A percentile compares a stretch with the other conserved stretches of the same genome.
Evolutionary conservation across 2,329 filamentous ascomycete species (phyloP).

Genomic region (Xylaria sp.): DNA sequence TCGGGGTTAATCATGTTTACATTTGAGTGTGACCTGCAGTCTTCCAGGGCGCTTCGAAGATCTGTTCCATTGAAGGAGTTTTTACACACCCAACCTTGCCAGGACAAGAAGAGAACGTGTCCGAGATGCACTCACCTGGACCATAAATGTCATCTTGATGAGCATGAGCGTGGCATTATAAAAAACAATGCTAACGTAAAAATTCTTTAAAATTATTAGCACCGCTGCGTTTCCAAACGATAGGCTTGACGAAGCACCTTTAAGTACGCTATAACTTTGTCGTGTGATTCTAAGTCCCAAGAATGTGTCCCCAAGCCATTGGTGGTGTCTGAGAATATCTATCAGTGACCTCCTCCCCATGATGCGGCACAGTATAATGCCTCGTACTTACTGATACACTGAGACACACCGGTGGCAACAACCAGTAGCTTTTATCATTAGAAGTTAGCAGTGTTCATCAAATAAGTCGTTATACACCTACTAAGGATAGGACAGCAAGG

Average conservation of each 20-base stretch:
- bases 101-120: not conserved
- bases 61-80: not conserved
- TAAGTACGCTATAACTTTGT: not conserved
- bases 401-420: not conserved
- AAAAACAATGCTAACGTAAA: not conserved
- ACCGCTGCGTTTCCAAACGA: not conserved
- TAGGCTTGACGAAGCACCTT: not conserved
- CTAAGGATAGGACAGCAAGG: not conserved
- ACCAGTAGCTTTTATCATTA: constrained; percentile 42
- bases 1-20: not conserved
- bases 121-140: not conserved
- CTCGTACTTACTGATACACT: not conserved
- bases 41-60: too few species aligned
- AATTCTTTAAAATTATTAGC: not conserved
- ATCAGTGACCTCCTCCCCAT: not conserved
- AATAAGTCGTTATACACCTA: constrained; percentile 50
- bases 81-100: not conserved
- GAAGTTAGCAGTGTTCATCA: constrained; percentile 47
- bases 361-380: not conserved
- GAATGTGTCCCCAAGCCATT: not conserved
- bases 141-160: not conserved
- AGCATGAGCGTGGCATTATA: not conserved
- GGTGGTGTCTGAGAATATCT: not conserved
- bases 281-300: not conserved
- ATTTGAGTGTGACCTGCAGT: too few species aligned